Evolutionary conservation across 2,329 filamentous ascomycete species (phyloP).

Genomic region (Leptoxyphium fumago): DNA sequence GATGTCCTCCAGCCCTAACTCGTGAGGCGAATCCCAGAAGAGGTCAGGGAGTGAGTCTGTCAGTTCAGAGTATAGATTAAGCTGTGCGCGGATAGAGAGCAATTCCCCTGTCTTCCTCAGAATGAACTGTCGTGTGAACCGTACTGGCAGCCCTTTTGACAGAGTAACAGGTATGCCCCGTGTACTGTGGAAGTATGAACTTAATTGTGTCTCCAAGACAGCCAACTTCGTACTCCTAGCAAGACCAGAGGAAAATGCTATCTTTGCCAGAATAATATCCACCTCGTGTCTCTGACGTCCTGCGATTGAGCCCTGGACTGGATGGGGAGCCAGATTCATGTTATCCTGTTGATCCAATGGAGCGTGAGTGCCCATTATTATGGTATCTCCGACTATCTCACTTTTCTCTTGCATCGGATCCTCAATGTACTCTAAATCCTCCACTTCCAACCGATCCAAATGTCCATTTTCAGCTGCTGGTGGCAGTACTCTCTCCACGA

Average conservation of each 20-base stretch:
- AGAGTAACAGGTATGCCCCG: slow-evolving; percentile 67
- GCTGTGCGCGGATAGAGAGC: slow-evolving; percentile 71
- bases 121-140: slow-evolving; percentile 62
- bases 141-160: slow-evolving; percentile 47
- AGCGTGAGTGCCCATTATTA: slow-evolving; percentile 61
- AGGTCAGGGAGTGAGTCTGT: slow-evolving; percentile 91
- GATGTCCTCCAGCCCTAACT: slow-evolving; percentile 82
- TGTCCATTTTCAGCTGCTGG: slow-evolving; percentile 65
- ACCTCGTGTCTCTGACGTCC: slow-evolving; percentile 13
- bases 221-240: slow-evolving; percentile 88
- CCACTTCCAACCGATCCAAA: slow-evolving; percentile 58
- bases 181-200: slow-evolving; percentile 75
- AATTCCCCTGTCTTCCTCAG: slow-evolving; percentile 88
- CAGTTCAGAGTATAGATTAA: slow-evolving; percentile 93
- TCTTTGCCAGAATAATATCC: slow-evolving; percentile 69
- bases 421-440: slow-evolving; percentile 76
- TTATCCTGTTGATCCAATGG: not conserved
- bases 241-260: slow-evolving; percentile 89
- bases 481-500: slow-evolving; percentile 58
- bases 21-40: slow-evolving; percentile 86
- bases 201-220: slow-evolving; percentile 71
- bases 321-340: not conserved
- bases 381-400: slow-evolving; percentile 71
- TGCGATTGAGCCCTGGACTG: not conserved
- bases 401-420: slow-evolving; percentile 61